Evolutionary conservation across 225 moss, liverwort and hornwort genomes (phyloP), one percentile per base, ranked within the genome.

Genomic region (Pseudisothecium myosuroides): DNA sequence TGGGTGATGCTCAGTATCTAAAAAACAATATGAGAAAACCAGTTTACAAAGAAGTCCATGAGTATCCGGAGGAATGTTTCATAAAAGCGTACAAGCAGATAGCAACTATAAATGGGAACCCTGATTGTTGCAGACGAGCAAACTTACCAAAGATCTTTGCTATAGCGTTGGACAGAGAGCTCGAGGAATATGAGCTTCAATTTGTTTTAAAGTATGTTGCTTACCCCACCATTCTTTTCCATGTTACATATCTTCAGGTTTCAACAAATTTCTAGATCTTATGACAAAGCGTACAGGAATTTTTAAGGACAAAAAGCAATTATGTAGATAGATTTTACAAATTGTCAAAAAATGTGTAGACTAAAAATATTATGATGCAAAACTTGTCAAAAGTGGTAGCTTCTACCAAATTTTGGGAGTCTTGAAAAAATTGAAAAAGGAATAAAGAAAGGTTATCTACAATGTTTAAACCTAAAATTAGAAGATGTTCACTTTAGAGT

Each of bases 121-220:
- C 90, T 0, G 85, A 89, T 50, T 93, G 90, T 80, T 93, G 93
- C 27, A 29, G 91, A 61, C 36, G 87, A 41, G 92, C 91, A 12
- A 88, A 93, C 54, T 86, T 94, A 65, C 93, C 94, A 41, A 94
- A 93, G 85, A 92, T 94, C n/a, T 94, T 94, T 81, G 93, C 94
- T 0, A 91, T 90, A 11, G 94, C 92, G 0, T 64, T 94, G 54
- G 90, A 87, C 0, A 32, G 93, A 32, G 94, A 94, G 52, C 58
- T 94, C 4, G 92, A 94, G 64, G 93, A 92, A 50, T 91, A 94
- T 16, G 93, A 94, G 17, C 93, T 94, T 39, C 91, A 87, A 76
- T 93, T 88, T 66, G 87, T 92, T 45, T 69, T 94, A 22, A 92
- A 86, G 94, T 94, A 31, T 17, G 50, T 14, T n/a, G 15, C 5